A percentile compares a stretch with the other conserved stretches of the same genome.
These are phyloP conservation scores for Fusarium sp. DNA, from an alignment of 2,329 filamentous ascomycete genomes.

Conservation along the genomic window DNA sequence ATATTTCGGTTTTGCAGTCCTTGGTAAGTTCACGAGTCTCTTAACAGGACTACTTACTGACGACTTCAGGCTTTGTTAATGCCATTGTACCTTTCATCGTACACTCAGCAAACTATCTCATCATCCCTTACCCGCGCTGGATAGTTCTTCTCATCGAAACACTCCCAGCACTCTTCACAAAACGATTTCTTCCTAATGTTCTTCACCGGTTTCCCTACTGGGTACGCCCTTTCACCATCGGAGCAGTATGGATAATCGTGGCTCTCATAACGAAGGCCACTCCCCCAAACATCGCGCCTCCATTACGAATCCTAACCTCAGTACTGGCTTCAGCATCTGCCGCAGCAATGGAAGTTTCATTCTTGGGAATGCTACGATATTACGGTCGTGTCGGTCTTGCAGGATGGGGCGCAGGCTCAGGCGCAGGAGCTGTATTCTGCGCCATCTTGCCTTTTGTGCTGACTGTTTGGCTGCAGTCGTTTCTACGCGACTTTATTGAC, in stretches of 20 bases:
- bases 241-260: conserved; percentile 46
- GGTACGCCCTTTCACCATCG: conserved; percentile 44
- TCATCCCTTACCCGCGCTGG: conserved; percentile 50
- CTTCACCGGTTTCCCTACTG: conserved; percentile 46
- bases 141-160: conserved; percentile 49
- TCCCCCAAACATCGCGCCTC: conserved; percentile 51
- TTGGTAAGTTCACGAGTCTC: conserved; percentile 31
- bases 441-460: conserved; percentile 48
- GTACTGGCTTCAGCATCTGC: conserved; percentile 46
- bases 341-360: conserved; percentile 49
- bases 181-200: conserved; percentile 45
- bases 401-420: conserved; percentile 52
- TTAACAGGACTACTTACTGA: conserved; percentile 1
- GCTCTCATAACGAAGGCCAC: conserved; percentile 44
- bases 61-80: conserved; percentile 47
- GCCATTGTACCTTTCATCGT: conserved; percentile 47
- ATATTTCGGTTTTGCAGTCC: conserved; percentile 44
- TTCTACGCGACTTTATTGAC: conserved; percentile 46
- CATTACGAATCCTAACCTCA: conserved; percentile 46
- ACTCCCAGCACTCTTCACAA: conserved; percentile 47
- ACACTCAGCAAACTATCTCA: conserved; percentile 51
- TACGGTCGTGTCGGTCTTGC: conserved; percentile 48
- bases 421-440: conserved; percentile 45
- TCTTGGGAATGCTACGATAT: conserved; percentile 46
- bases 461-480: conserved; percentile 43